Conservation (phyloP, 306 rosid genomes). For the Vicia sativa region DNA sequence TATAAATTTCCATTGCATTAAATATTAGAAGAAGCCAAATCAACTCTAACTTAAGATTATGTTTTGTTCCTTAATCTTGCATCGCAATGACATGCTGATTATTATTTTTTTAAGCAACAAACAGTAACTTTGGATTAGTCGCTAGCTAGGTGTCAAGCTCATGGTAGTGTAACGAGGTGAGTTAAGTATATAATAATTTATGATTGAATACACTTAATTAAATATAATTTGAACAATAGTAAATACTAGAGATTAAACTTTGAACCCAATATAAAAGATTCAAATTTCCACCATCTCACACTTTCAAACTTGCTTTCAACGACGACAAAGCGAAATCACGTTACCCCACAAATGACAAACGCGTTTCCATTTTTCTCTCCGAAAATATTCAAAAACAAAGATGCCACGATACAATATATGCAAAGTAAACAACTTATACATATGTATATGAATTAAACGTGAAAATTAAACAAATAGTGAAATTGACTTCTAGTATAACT, state of each 20-base stretch:
- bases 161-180: no score
- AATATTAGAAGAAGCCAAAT: background rate
- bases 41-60: background rate
- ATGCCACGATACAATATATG: background rate
- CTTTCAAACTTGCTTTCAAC: background rate
- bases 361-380: background rate
- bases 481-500: slow-evolving; percentile 39
- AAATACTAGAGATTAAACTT: no score
- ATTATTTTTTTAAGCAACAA: no score
- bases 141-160: no score
- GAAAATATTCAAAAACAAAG: slow-evolving; percentile 19
- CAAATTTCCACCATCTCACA: background rate
- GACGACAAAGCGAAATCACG: background rate
- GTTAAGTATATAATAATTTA: no score
- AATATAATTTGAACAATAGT: no score
- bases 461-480: slow-evolving; percentile 18
- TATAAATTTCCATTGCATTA: background rate
- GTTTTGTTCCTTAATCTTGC: no score
- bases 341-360: slow-evolving; percentile 29
- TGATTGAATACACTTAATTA: no score
- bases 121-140: no score
- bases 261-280: background rate
- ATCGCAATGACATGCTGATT: no score
- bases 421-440: no score
- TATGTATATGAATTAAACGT: no score